Conservation (phyloP, 306 rosid species). For the Abrus pulchellus region DNA sequence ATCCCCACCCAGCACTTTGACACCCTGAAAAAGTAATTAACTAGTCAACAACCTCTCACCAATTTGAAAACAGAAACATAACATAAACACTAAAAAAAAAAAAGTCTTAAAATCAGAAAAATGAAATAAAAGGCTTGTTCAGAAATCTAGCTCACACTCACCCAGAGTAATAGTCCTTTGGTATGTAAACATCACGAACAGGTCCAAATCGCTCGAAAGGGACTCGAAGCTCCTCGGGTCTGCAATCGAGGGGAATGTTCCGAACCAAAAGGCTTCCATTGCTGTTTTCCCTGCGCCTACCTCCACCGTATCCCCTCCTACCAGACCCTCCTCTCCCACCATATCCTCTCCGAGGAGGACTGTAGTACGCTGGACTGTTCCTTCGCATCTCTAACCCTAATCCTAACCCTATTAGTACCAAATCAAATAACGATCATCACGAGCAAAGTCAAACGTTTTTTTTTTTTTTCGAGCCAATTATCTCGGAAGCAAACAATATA, state of each 20-base stretch:
- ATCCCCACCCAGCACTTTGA: conserved; percentile 50
- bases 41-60: conserved; percentile 29
- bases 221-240: conserved; percentile 85
- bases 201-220: conserved; percentile 94
- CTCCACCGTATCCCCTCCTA: conserved; percentile 63
- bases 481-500: not conserved
- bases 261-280: conserved; percentile 95
- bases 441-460: not conserved
- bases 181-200: conserved; percentile 95
- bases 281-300: conserved; percentile 78
- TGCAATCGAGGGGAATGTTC: conserved; percentile 80
- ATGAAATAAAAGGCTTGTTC: not conserved
- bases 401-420: not conserved
- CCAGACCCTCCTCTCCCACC: conserved; percentile 73
- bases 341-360: conserved; percentile 93
- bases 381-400: conserved; percentile 71
- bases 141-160: conserved; percentile 50
- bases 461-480: not conserved
- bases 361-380: conserved; percentile 91
- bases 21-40: conserved; percentile 40
- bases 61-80: conserved; percentile 34
- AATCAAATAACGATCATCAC: not conserved
- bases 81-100: not conserved
- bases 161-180: conserved; percentile 97
- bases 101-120: too few relatives aligned